Evolutionary conservation across 495 filamentous ascomycete genomes (phyloP).

Genomic region (Hypoxylon trugodes): DNA sequence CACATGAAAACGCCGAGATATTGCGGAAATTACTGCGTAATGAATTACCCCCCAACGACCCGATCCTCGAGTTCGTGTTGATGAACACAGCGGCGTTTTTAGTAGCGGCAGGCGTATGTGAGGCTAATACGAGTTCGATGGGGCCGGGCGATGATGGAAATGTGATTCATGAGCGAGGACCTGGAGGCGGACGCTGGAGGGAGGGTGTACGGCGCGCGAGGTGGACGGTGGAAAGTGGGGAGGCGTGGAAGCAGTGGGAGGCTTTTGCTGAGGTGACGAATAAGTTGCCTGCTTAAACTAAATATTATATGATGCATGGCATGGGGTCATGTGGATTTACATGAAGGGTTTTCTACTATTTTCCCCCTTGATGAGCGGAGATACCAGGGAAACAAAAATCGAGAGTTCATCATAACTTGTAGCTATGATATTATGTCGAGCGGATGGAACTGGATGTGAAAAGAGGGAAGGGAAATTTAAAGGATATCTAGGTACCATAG

Average conservation of each 20-base stretch:
- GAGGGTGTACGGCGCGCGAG: slow-evolving; percentile 85
- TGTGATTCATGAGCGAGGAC: slow-evolving; percentile 81
- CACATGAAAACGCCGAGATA: slow-evolving; percentile 86
- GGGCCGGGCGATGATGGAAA: slow-evolving; percentile 68
- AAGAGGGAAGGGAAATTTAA: too few relatives aligned
- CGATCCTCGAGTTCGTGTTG: slow-evolving; percentile 91
- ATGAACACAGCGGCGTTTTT: slow-evolving; percentile 92
- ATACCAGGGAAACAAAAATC: slow-evolving; percentile 20
- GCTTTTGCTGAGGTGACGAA: slow-evolving; percentile 70
- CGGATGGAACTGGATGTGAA: too few relatives aligned
- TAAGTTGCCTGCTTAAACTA: slow-evolving; percentile 28
- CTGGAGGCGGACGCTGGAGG: slow-evolving; percentile 89
- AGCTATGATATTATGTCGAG: background rate
- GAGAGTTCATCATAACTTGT: background rate
- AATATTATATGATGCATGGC: too few relatives aligned
- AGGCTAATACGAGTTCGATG: slow-evolving; percentile 78
- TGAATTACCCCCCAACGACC: slow-evolving; percentile 74
- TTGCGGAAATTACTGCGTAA: slow-evolving; percentile 78
- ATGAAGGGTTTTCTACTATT: background rate
- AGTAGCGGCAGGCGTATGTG: slow-evolving; percentile 84
- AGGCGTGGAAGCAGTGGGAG: slow-evolving; percentile 77
- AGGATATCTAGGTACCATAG: background rate
- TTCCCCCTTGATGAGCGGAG: slow-evolving; percentile 6
- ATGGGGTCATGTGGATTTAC: too few relatives aligned
- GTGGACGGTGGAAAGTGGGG: slow-evolving; percentile 83